Evolutionary conservation across 140 eudicot species (phyloP), one percentile per base, ranked within the genome.

Genomic region (Bidens hawaiensis): DNA sequence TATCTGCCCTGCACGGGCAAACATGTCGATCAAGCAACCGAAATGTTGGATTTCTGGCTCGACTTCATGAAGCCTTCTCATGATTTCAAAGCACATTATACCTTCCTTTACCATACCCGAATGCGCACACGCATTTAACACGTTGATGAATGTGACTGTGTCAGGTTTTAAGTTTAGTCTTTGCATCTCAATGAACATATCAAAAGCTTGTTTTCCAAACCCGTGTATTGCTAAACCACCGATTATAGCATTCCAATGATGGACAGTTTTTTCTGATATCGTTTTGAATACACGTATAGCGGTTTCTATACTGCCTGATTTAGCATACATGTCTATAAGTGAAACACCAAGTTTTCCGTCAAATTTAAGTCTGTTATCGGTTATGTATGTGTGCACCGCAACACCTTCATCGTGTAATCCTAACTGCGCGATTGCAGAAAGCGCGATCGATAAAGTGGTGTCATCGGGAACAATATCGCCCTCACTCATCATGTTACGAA

Each of bases 231-330:
- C 87, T 60, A 88, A 78, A 24, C 96, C 94, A 47, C 88, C 90
- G 27, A 88, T 88, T 79, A 88, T 67, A 17, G 94, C 90, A 43
- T 88, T 88, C 87, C 90, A 88, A 17, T 88, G 94, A 77, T 88
- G 88, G 14, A 82, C 82, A 1, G 15, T 68, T 63, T 73, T 82
- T 50, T 66, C 59, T 67, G 71, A 33, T 52, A 79, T 48, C 59
- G 58, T 18, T 18, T 84, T 71, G 43, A 88, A 85, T 11, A 88
- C 85, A 25, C 17, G 42, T 60, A 73, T 60, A 4, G 94, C 94
- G 26, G 67, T 64, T 24, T 88, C 85, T 48, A 81, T 77, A 69
- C 73, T 68, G 36, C 94, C 96, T 64, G 85, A 84, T 25, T 88
- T 88, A 26, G 94, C 83, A 27, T 84, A 88, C 94, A 88, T 88